Evolutionary conservation across 768 basidiomycete species (phyloP), one percentile per base, ranked within the genome.

Genomic region (Agaricus bisporus): DNA sequence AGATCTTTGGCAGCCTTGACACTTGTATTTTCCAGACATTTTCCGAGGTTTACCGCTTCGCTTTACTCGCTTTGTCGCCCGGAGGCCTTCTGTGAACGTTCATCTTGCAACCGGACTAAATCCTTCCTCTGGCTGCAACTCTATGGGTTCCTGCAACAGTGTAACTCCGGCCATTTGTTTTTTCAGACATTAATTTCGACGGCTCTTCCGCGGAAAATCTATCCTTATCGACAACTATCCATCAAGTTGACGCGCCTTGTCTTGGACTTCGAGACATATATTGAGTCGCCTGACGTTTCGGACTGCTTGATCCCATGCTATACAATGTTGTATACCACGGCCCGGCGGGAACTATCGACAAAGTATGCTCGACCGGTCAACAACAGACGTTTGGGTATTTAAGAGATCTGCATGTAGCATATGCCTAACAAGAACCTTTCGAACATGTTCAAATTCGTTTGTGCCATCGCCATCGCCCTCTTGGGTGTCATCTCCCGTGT

Each of bases 401-500:
- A 54, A 54, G 38, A 4, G 10, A 25, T 10, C 6, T 36, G 18
- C 11, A 9, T 3, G 5, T 17, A 7, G 11, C 15, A 14, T 7
- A 11, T 41, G 17, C 10, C 9, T 26, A 4, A 10, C 44, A 46
- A 41, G 9, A 29, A n/a, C 12, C 45, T 12, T 38, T 54, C 20
- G 38, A 25, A 41, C 15, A 54, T 54, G 53, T 42, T 54, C 14
- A 54, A 54, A 54, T 28, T 54, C 39, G 45, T 32, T 26, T 32
- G 29, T 29, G 37, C 45, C 25, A 39, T 29, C 10, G 46, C 53
- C n/a, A n/a, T 38, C 18, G 55, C 48, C 25, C 26, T 50, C 25
- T 35, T 55, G 12, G 42, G 41, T 6, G 9, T 63, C 17, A 41
- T 59, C 47, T 46, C 22, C 14, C 59, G 44, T 32, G 65, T 65